These are phyloP conservation scores for Fusarium aywerte DNA, from an alignment of 2,329 filamentous ascomycete genomes.

Conservation along the genomic window DNA sequence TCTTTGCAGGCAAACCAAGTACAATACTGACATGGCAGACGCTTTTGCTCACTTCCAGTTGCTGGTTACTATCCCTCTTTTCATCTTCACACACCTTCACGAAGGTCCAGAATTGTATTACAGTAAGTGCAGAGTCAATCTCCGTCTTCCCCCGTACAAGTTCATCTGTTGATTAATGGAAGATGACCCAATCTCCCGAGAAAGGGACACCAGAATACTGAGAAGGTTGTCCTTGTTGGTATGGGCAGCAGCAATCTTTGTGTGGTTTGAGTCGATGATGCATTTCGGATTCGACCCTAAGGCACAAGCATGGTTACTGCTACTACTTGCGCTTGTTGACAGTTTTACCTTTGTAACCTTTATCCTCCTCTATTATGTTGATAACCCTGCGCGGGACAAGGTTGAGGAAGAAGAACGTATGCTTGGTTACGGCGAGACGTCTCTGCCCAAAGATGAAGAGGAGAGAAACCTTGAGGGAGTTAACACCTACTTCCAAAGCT, in stretches of 20 bases:
- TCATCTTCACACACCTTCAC: neutral
- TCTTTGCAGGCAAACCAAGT: neutral
- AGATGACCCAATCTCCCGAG: neutral
- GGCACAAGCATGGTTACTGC: neutral
- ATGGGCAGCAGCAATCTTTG: neutral
- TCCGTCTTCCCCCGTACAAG: neutral
- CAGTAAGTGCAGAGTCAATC: neutral
- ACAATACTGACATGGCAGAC: neutral
- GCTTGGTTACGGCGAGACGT: neutral
- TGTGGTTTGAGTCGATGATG: neutral
- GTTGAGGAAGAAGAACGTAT: neutral
- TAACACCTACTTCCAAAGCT: neutral
- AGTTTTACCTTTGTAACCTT: neutral
- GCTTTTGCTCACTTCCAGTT: neutral
- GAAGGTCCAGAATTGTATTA: neutral
- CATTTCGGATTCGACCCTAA: neutral
- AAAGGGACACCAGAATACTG: neutral
- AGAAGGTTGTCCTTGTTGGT: neutral
- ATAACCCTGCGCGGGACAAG: neutral
- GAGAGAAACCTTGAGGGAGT: neutral
- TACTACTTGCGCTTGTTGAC: neutral
- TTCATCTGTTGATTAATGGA: neutral
- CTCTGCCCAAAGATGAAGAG: neutral
- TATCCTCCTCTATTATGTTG: neutral
- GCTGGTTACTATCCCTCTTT: neutral